phyloP scores from a whole-genome alignment of 1,284 basidiomycete species.

The Leccinum solheimii region DNA sequence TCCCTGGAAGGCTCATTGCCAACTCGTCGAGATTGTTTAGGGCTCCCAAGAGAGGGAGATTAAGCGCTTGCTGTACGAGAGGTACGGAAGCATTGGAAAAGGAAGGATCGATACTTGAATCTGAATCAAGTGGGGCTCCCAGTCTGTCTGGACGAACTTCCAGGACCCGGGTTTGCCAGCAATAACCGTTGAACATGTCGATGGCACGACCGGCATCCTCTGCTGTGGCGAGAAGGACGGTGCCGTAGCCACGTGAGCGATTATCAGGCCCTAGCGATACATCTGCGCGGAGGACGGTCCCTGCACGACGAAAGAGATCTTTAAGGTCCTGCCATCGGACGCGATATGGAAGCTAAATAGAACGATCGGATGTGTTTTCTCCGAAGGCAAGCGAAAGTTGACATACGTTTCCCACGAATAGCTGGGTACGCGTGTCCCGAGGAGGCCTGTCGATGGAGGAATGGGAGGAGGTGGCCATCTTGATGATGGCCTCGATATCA shows the following conservation, averaged over 20 bases:
- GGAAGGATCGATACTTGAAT: constrained; percentile 17
- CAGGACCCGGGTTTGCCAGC: constrained; percentile 88
- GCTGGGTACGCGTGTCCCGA: constrained; percentile 85
- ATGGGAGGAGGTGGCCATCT: constrained; percentile 65
- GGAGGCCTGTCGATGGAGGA: constrained; percentile 47
- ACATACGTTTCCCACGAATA: constrained; percentile 87
- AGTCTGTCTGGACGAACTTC: constrained; percentile 87
- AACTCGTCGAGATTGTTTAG: constrained; percentile 24
- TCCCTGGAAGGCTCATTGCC: constrained; percentile 12
- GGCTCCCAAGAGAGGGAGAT: constrained; percentile 13
- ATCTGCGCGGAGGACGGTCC: constrained; percentile 93
- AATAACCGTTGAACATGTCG: constrained; percentile 88
- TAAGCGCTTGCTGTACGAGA: constrained; percentile 23
- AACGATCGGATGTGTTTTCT: not conserved
- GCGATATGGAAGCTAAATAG: constrained; percentile 80
- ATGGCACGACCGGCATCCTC: constrained; percentile 91
- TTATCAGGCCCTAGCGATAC: constrained; percentile 92
- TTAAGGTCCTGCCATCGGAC: constrained; percentile 99
- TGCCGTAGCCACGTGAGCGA: constrained; percentile 89
- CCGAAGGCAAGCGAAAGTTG: not conserved
- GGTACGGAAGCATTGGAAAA: constrained; percentile 17
- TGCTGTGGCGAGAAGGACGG: constrained; percentile 86
- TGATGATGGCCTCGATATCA: constrained; percentile 81
- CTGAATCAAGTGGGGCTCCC: constrained; percentile 31
- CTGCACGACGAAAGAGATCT: constrained; percentile 93